These are phyloP conservation scores for Botrytis deweyae DNA, from an alignment of 2,329 filamentous ascomycete species.

Conservation along the genomic window DNA sequence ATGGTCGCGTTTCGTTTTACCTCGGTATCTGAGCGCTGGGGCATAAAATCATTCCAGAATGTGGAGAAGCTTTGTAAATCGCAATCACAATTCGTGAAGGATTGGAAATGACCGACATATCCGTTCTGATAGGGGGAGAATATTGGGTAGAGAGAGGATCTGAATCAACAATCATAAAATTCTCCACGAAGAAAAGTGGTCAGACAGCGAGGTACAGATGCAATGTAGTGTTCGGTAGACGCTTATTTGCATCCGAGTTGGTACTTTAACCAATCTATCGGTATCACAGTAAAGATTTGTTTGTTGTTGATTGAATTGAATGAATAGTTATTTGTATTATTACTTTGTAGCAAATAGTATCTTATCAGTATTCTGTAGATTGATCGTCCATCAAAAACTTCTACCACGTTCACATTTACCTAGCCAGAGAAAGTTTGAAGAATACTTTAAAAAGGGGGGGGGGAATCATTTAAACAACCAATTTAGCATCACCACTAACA, in stretches of 20 bases:
- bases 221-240: background rate
- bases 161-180: background rate
- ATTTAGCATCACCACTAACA: slow-evolving; percentile 31
- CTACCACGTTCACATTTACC: background rate
- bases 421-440: background rate
- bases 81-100: background rate
- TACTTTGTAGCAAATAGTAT: background rate
- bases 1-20: slow-evolving; percentile 18
- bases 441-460: background rate
- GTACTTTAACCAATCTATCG: background rate
- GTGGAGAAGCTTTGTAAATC: slow-evolving; percentile 13
- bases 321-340: background rate
- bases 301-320: background rate
- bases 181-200: background rate
- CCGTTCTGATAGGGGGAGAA: background rate
- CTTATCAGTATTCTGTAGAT: background rate
- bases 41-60: background rate
- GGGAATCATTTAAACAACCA: slow-evolving; percentile 31
- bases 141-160: background rate
- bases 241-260: background rate
- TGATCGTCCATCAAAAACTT: background rate
- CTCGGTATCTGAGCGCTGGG: slow-evolving; percentile 14
- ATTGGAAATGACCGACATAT: slow-evolving; percentile 2
- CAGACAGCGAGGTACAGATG: background rate
- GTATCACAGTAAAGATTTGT: background rate